Evolutionary conservation across 2,329 filamentous ascomycete genomes (phyloP).

Genomic region (Nemania sp.): DNA sequence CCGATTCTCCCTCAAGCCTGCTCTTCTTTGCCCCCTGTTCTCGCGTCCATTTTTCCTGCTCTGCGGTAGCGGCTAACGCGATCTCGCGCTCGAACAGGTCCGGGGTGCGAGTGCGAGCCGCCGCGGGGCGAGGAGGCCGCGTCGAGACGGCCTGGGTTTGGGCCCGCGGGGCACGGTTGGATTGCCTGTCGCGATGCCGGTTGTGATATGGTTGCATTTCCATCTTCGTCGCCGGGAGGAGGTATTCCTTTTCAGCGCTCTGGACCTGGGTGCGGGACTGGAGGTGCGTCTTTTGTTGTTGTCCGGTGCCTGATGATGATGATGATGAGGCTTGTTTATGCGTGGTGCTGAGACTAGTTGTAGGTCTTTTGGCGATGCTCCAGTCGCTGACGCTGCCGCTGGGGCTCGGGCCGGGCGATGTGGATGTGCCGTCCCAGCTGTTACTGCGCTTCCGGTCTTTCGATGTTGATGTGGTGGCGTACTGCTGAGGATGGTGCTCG

Average conservation of each 20-base stretch:
- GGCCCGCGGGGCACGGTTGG: background rate
- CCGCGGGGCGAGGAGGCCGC: background rate
- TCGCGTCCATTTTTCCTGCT: constrained; percentile 21
- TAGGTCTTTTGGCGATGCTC: no score
- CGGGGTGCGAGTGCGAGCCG: background rate
- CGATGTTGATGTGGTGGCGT: no score
- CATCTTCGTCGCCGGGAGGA: no score
- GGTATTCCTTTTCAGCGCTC: no score
- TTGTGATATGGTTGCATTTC: no score
- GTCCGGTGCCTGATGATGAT: background rate
- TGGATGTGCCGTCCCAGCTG: background rate
- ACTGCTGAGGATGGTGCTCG: background rate
- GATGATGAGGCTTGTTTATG: background rate
- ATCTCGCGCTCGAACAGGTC: constrained; percentile 23
- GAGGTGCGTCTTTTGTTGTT: no score
- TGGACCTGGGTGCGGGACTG: no score
- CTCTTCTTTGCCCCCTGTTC: background rate
- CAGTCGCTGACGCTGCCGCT: background rate
- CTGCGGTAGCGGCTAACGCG: constrained; percentile 8
- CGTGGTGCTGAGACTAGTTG: background rate
- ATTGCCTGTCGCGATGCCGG: no score
- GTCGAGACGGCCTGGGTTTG: background rate
- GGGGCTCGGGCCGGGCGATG: background rate
- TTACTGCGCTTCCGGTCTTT: no score
- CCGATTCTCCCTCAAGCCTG: background rate